Evolutionary conservation across 176 grass and related monocot genomes (phyloP).

Genomic region (Chrysopogon serrulatus): DNA sequence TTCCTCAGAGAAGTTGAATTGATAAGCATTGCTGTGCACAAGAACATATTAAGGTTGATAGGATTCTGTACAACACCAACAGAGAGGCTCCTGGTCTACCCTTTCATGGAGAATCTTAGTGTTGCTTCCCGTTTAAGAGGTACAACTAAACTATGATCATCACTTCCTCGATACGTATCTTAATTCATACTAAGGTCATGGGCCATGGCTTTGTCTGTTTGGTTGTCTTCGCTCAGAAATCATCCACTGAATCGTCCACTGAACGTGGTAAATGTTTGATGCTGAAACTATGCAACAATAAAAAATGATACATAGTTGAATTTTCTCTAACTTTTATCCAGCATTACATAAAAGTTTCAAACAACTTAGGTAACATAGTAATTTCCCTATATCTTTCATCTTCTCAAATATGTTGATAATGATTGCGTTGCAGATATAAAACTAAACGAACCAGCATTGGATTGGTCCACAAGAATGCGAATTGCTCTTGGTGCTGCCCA

Average conservation of each 20-base stretch:
- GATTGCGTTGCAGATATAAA: constrained; percentile 49
- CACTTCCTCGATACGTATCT: not conserved
- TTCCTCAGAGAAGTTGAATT: constrained; percentile 87
- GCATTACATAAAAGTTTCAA: not conserved
- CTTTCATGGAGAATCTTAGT: constrained; percentile 91
- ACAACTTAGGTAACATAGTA: not conserved
- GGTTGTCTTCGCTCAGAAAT: constrained; percentile 8
- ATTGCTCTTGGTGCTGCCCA: constrained; percentile 68
- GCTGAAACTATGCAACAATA: not conserved
- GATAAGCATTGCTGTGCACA: constrained; percentile 91
- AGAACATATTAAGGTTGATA: constrained; percentile 82
- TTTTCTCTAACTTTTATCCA: constrained; percentile 1
- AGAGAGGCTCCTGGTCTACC: constrained; percentile 86
- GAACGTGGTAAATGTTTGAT: not conserved
- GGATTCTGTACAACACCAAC: constrained; percentile 74
- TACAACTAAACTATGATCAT: constrained; percentile 19
- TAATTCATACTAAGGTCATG: not conserved
- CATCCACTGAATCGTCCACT: not conserved
- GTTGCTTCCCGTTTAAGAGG: constrained; percentile 84
- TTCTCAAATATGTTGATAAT: not conserved
- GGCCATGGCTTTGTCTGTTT: not conserved
- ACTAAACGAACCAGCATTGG: constrained; percentile 50
- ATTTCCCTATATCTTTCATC: not conserved
- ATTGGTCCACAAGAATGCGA: constrained; percentile 62
- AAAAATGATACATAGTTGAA: not conserved